phyloP scores from a whole-genome alignment of 2,329 filamentous ascomycete species.

The Paraphoma chrysanthemicola region DNA sequence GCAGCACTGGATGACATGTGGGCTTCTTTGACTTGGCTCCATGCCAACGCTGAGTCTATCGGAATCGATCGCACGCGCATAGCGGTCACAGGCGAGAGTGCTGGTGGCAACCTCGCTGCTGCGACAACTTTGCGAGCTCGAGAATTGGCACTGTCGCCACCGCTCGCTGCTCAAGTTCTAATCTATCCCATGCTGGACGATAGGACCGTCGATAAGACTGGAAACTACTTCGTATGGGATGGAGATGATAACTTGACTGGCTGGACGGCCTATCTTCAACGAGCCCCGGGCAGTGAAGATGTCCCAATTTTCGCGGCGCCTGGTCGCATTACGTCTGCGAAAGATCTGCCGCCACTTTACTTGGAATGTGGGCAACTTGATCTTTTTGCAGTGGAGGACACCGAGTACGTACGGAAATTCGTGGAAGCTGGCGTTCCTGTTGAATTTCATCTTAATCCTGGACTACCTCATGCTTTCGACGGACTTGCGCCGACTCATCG shows the following conservation, averaged over 20 bases:
- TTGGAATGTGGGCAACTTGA: background rate
- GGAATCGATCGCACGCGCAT: background rate
- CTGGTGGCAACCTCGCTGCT: background rate
- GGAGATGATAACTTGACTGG: background rate
- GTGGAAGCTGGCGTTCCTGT: background rate
- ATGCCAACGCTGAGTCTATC: background rate
- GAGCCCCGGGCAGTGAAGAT: background rate
- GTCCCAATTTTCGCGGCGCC: background rate
- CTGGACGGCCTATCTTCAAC: background rate
- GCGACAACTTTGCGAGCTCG: background rate
- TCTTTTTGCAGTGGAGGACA: background rate
- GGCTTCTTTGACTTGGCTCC: background rate
- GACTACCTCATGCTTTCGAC: background rate
- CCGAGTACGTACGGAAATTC: background rate
- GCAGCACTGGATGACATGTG: background rate
- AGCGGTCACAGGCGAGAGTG: background rate
- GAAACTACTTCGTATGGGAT: background rate
- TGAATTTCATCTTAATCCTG: background rate
- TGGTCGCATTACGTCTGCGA: background rate
- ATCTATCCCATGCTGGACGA: background rate
- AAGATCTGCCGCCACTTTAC: background rate
- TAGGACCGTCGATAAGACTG: background rate
- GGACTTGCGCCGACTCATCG: no score
- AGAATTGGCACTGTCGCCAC: background rate
- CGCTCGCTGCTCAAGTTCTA: background rate